These are phyloP conservation scores for Phtheirospermum japonicum DNA, from an alignment of 257 asterid species.

Conservation along the genomic window DNA sequence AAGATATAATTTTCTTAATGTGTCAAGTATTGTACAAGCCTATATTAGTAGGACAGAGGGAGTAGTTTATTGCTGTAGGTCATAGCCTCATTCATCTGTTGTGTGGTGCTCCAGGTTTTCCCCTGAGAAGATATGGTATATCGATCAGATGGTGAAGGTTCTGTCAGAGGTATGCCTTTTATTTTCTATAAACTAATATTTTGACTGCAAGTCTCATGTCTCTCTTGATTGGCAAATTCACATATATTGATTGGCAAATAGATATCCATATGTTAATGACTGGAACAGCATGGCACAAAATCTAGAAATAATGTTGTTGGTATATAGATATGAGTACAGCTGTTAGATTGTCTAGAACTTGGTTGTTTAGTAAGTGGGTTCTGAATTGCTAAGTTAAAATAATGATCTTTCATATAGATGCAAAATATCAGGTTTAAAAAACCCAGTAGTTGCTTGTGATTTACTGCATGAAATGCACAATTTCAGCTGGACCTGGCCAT, in stretches of 20 bases:
- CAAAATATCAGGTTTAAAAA: slow-evolving; percentile 4
- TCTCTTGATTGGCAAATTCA: slow-evolving; percentile 14
- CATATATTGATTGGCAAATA: slow-evolving; percentile 14
- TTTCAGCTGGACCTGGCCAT: slow-evolving; percentile 11
- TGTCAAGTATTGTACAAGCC: neutral
- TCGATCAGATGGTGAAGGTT: slow-evolving; percentile 96
- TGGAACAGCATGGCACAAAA: slow-evolving; percentile 8
- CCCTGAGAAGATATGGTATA: slow-evolving; percentile 90
- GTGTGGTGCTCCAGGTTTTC: slow-evolving; percentile 70
- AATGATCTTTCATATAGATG: slow-evolving; percentile 9
- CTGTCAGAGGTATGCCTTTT: slow-evolving; percentile 67
- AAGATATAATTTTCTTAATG: no score
- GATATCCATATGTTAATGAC: slow-evolving; percentile 22
- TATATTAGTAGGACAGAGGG: slow-evolving; percentile 4
- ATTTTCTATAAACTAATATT: slow-evolving; percentile 15
- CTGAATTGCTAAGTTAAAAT: neutral
- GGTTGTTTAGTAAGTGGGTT: slow-evolving; percentile 15
- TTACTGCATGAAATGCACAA: neutral
- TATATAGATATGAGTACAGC: slow-evolving; percentile 12
- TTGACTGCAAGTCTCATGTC: slow-evolving; percentile 14
- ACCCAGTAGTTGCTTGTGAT: slow-evolving; percentile 15
- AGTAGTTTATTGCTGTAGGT: slow-evolving; percentile 25
- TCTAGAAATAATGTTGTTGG: neutral
- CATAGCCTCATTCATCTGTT: slow-evolving; percentile 30
- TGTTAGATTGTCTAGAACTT: slow-evolving; percentile 22